Evolutionary conservation across 345 rosid species (phyloP), one percentile per base, ranked within the genome.

Genomic region (Barbarea vulgaris): DNA sequence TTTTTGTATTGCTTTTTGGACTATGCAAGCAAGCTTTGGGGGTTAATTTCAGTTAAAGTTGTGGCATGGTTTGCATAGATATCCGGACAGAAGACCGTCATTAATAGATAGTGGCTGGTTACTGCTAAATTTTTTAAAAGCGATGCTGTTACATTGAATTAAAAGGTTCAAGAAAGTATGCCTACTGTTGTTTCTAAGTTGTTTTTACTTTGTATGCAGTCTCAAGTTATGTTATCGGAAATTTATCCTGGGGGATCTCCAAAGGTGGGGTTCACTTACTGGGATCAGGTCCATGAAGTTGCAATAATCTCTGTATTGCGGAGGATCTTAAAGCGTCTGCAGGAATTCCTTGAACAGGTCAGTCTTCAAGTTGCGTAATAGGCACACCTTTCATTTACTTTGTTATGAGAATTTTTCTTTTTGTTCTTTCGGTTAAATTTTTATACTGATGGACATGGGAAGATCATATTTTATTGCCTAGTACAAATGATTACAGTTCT

Each of bases 201-300:
- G 52, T n/a, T 66, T 48, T 41, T 31, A 65, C 28, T 65, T 31
- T 33, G 13, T 74, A n/a, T 61, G 70, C 90, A 91, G 98, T 95
- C 98, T 77, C 93, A 91, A 82, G 83, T 85, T 65, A 84, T 91
- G 89, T 79, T 94, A 73, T 87, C 98, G 57, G 97, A 94, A 85
- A 90, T 94, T 80, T 94, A 88, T 88, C 98, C 98, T 15, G 98
- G 98, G 83, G 90, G 89, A 79, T 83, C 91, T 80, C 97, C 98
- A 31, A 94, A 87, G 78, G 74, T 17, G 76, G 97, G 96, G 21
- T 84, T 89, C 76, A 85, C 89, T 59, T 81, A 90, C 74, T 94
- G 97, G 97, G 97, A 91, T 82, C 98, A 87, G 85, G 90, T 91
- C 81, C 91, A 78, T 61, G 97, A 91, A 85, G 89, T 88, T 39